Base-by-base conservation (phyloP, 2,329 filamentous ascomycete genomes). In the Neopestalotiopsis sp. region DNA sequence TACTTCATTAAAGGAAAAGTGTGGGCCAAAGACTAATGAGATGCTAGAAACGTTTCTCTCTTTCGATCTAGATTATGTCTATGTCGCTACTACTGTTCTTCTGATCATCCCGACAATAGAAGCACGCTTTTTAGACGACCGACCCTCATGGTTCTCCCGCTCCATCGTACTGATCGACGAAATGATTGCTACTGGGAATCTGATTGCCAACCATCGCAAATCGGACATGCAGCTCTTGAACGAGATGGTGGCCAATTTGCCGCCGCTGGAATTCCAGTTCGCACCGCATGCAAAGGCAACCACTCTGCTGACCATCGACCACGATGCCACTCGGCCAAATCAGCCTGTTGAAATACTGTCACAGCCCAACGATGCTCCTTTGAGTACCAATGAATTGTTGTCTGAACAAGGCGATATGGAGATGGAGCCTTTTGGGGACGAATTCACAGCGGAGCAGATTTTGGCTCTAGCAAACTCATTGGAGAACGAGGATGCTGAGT, bases 141-240 rank as follows among this genome's bases (percentile, higher is more conserved):
- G 61, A 10, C 32, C 42, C 28, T 58, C 66, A 3, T 64, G 59
- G 66, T 45, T 64, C 17, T 20, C n/a, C 24, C 38, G 40, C 6
- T 42, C 42, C 4, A 34, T 49, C 6, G 17, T 1, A 4, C 14
- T 68, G 4, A 57, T 68, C n/a, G 49, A 64, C 24, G 61, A 59
- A 13, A 45, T 68, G n/a, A n/a, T 30, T 14, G 45, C 61, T 24
- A 30, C 42, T 5, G 66, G 66, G 10, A 68, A 68, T n/a, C 66
- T 45, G 7, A 80, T 86, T 13, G 85, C 85, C 0, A 77, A 77
- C 7, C 82, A 83, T 42, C 79, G 82, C 12, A 79, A 81, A 61
- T 77, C 78, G 1, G 86, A 87, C 69, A 75, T 87, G 1, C 79
- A 83, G 42, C 83, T 84, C 59, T 75, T 87, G 0, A 79, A 83